These are phyloP conservation scores for Nicotiana noctiflora DNA, from an alignment of 257 asterid species.

Conservation along the genomic window DNA sequence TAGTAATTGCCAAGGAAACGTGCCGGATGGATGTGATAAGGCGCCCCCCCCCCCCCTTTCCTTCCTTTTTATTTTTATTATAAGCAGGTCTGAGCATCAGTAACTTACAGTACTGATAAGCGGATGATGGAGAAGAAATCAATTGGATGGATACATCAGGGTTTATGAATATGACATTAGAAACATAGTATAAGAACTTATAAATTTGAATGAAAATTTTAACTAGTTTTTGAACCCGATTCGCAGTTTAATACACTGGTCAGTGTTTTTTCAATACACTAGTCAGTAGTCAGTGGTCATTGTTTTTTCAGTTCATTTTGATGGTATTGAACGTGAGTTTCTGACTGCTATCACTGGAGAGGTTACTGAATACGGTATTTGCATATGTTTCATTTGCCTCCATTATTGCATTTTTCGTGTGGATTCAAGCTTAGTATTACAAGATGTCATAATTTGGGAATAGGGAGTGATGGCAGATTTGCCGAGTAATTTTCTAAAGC, in stretches of 20 bases:
- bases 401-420: neutral
- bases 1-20: neutral
- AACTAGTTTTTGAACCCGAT: neutral
- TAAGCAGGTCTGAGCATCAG: neutral
- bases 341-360: neutral
- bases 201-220: neutral
- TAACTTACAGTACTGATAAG: neutral
- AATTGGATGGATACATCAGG: neutral
- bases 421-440: neutral
- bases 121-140: neutral
- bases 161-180: neutral
- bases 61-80: too few species aligned
- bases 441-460: neutral
- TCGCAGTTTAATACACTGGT: neutral
- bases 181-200: neutral
- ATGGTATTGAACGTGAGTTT: neutral
- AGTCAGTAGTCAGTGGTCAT: neutral
- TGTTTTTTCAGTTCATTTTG: neutral
- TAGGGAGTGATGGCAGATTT: neutral
- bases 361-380: neutral
- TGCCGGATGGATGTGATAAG: neutral
- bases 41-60: too few species aligned
- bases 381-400: constrained; percentile 1
- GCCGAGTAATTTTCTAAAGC: neutral
- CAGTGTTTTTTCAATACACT: neutral